Base-by-base conservation (phyloP, 2,329 filamentous ascomycete species). In the Pseudogymnoascus sp. region DNA sequence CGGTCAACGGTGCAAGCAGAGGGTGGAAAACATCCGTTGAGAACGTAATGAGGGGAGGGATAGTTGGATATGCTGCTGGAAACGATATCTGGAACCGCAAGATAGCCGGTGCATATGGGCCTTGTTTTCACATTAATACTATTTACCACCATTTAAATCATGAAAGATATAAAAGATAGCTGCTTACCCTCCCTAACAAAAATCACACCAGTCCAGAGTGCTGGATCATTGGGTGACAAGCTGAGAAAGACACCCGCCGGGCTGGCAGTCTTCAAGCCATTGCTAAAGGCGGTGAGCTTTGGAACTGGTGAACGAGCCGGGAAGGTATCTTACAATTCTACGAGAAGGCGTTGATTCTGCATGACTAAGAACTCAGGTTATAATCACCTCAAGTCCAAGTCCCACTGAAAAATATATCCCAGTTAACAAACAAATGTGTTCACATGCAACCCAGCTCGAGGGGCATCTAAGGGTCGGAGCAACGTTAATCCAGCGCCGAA, bases 21-120 rank as follows among this genome's bases (percentile, higher is more conserved):
- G 93, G 93, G 74, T 99, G 93, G 75, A 97, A 99, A 69, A 97
- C 88, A 73, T 97, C 93, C 69, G 91, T 96, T 54, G 86, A 84
- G 75, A 99, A 96, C 63, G 88, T 93, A 68, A 99, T 85, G 16
- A 93, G 80, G 8, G 95, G 95, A 61, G 93, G 90, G 18, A 90
- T 78, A 61, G 81, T 78, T 11, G 93, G 93, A 73, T 96, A 97
- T 40, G 83, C 82, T 66, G 88, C 81, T 37, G 93, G 90, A 71
- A 97, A 97, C 23, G 87, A 88, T 68, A 97, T 89, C 69, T 95
- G 88, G 76, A 97, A 96, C 71, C 93, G 89, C 67, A 97, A 83
- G 70, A 97, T 84, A 57, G 92, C 90, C 65, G 90, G 87, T 18
- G 90, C 83, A 77, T 97, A 99, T 16, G 95, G 93, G 51, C 93